A percentile compares a stretch with the other conserved stretches of the same genome.
These are phyloP conservation scores for Talaromyces marneffei DNA, from an alignment of 2,329 filamentous ascomycete species.

Conservation along the genomic window DNA sequence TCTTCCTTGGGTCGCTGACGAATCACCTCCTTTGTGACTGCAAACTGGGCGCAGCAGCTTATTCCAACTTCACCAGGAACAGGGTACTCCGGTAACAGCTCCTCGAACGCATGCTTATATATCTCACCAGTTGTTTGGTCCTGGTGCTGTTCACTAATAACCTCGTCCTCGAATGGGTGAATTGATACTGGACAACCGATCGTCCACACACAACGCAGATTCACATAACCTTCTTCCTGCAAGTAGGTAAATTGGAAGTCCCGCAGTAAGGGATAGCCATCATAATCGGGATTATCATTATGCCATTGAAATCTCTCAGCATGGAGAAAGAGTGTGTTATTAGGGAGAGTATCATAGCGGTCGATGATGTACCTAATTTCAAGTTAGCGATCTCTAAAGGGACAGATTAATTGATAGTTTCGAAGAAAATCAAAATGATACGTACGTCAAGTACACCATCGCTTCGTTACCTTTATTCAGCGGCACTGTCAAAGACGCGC, in stretches of 20 bases:
- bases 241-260: constrained; percentile 41
- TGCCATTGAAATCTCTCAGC: constrained; percentile 46
- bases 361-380: constrained; percentile 41
- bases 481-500: constrained; percentile 38
- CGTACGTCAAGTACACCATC: constrained; percentile 50
- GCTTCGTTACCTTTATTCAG: constrained; percentile 50
- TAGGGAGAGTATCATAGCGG: constrained; percentile 47
- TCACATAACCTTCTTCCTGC: constrained; percentile 43
- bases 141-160: not conserved
- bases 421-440: no score
- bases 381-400: not conserved
- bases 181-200: constrained; percentile 49
- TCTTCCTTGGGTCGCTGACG: constrained; percentile 40
- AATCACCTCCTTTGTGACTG: constrained; percentile 47
- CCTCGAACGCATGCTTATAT: constrained; percentile 25
- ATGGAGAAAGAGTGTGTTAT: constrained; percentile 49
- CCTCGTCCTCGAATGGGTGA: constrained; percentile 22
- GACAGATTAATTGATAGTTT: no score
- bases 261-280: constrained; percentile 38
- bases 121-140: constrained; percentile 20
- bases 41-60: constrained; percentile 53
- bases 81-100: constrained; percentile 17
- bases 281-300: constrained; percentile 42
- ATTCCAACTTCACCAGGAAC: constrained; percentile 42
- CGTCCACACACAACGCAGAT: constrained; percentile 46